A percentile compares a stretch with the other conserved stretches of the same genome.
Conservation (phyloP, 2,329 filamentous ascomycete genomes). For the Cytospora piceicola region DNA sequence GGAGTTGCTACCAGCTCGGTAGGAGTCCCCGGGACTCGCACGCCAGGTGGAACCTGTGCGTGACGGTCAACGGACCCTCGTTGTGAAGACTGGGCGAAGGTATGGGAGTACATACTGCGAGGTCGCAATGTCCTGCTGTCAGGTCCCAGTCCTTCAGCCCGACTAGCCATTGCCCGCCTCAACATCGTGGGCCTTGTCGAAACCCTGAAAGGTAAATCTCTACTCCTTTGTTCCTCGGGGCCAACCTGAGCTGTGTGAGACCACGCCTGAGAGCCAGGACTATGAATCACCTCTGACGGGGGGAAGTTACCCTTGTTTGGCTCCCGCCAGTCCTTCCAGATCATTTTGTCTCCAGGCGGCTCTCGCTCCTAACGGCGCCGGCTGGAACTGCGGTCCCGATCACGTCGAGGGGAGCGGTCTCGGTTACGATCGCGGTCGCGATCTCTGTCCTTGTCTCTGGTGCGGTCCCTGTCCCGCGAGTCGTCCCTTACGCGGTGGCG, state of each 20-base stretch:
- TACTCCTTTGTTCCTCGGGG: neutral
- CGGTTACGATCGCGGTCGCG: constrained; percentile 39
- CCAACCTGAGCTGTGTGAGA: constrained; percentile 6
- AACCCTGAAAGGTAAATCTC: constrained; percentile 5
- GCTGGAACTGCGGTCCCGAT: constrained; percentile 28
- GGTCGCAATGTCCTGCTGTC: neutral
- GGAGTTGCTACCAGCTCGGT: constrained; percentile 4
- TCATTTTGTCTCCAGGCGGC: neutral
- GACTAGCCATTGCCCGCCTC: neutral
- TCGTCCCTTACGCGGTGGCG: constrained; percentile 40
- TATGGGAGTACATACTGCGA: constrained; percentile 2
- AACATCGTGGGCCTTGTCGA: neutral
- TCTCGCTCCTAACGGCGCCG: constrained; percentile 29
- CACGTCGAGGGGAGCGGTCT: constrained; percentile 32
- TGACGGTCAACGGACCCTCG: constrained; percentile 5
- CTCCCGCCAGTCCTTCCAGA: neutral
- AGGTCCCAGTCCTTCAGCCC: neutral
- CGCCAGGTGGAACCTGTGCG: constrained; percentile 7
- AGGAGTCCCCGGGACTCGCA: neutral
- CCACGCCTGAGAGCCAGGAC: neutral
- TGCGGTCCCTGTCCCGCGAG: constrained; percentile 38
- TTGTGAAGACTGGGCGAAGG: neutral
- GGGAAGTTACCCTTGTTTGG: neutral
- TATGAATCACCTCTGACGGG: neutral
- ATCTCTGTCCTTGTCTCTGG: constrained; percentile 40